Conservation (phyloP, 2,329 filamentous ascomycete species). For the Penicillium sp. region DNA sequence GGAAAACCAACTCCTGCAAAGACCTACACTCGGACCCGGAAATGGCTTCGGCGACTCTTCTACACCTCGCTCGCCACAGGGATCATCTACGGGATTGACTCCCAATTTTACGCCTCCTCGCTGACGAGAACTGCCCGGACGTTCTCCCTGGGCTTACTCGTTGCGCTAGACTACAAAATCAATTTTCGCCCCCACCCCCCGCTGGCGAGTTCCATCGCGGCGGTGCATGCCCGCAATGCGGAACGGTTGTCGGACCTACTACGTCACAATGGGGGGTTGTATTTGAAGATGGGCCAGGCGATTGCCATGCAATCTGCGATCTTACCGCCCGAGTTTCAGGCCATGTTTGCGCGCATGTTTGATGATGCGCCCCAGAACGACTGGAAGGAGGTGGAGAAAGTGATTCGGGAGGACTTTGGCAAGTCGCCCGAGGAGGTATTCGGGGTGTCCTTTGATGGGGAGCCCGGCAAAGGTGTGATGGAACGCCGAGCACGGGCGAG, state of each 20-base stretch:
- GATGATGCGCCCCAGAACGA: constrained; percentile 93
- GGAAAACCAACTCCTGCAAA: constrained; percentile 72
- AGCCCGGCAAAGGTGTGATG: constrained; percentile 66
- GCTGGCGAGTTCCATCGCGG: constrained; percentile 71
- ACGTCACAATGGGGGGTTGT: constrained; percentile 84
- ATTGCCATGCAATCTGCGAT: constrained; percentile 98
- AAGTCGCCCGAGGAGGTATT: constrained; percentile 87
- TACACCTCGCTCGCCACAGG: constrained; percentile 64
- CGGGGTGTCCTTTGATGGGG: constrained; percentile 77
- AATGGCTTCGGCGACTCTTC: constrained; percentile 76
- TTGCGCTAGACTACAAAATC: constrained; percentile 92
- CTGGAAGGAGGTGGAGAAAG: constrained; percentile 82
- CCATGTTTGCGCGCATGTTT: constrained; percentile 96
- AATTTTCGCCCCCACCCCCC: constrained; percentile 85
- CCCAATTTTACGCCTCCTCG: constrained; percentile 75
- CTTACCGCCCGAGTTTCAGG: constrained; percentile 89
- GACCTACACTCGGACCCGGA: constrained; percentile 69
- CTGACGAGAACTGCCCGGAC: constrained; percentile 78
- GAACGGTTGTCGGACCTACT: constrained; percentile 80
- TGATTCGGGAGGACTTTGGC: constrained; percentile 86
- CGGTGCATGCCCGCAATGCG: constrained; percentile 82
- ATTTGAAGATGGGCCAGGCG: constrained; percentile 96
- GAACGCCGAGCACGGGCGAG: constrained; percentile 72
- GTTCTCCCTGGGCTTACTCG: constrained; percentile 75
- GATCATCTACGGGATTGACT: constrained; percentile 69